A percentile compares a stretch with the other conserved stretches of the same genome.
phyloP scores from a whole-genome alignment of 345 rosid species.

The Adansonia digitata region DNA sequence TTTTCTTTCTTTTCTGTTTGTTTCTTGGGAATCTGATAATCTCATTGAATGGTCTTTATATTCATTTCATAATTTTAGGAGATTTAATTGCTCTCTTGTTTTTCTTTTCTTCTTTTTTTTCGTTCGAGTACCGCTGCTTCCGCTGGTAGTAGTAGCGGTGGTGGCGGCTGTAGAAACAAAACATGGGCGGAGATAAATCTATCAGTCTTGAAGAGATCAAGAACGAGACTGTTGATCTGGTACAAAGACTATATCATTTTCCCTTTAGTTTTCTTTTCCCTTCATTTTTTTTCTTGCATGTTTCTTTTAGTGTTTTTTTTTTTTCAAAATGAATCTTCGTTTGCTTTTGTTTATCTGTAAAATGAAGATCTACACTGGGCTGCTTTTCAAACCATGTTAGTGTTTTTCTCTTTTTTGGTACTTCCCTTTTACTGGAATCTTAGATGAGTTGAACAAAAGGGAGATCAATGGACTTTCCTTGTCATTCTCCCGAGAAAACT shows the following conservation, averaged over 20 bases:
- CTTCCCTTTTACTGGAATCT: background rate
- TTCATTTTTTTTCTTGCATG: background rate
- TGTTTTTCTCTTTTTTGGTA: background rate
- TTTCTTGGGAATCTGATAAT: slow-evolving; percentile 10
- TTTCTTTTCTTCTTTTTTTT: background rate
- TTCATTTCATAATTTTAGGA: background rate
- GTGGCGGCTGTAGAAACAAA: background rate
- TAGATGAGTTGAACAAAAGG: background rate
- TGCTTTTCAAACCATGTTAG: background rate
- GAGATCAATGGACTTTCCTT: background rate
- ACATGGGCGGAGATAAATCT: slow-evolving; percentile 4
- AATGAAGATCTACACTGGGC: background rate
- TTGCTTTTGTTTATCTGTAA: background rate
- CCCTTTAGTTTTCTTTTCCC: background rate
- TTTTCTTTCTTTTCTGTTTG: background rate
- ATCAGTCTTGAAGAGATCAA: slow-evolving; percentile 53
- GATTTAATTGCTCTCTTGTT: background rate
- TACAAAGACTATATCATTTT: background rate
- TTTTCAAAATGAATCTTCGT: background rate
- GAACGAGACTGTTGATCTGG: slow-evolving; percentile 80
- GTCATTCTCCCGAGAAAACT: background rate
- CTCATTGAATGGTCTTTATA: background rate
- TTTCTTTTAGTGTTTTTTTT: background rate
- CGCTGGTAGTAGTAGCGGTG: background rate
- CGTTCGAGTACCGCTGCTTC: background rate